Evolutionary conservation across 1,139 yeast species (phyloP).

Genomic region (Candida frijolesensis): DNA sequence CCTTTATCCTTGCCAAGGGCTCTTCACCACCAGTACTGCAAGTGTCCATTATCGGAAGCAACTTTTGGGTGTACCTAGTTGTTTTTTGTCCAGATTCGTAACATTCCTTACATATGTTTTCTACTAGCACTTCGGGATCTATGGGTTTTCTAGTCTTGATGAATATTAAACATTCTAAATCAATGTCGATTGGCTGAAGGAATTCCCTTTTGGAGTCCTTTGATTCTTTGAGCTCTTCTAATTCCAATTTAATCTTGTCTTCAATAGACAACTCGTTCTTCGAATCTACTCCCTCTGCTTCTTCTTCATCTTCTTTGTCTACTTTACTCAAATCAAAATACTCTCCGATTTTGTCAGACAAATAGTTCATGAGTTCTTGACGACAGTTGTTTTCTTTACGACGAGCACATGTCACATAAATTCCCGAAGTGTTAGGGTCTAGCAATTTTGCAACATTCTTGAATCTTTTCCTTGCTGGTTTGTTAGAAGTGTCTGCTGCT

Average conservation of each 20-base stretch:
- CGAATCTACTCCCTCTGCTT: slow-evolving; percentile 21
- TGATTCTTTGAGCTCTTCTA: slow-evolving; percentile 54
- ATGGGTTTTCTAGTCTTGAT: slow-evolving; percentile 79
- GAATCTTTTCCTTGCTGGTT: slow-evolving; percentile 36
- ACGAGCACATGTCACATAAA: slow-evolving; percentile 83
- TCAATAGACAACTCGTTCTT: slow-evolving; percentile 60
- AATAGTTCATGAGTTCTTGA: slow-evolving; percentile 66
- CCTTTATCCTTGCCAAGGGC: slow-evolving; percentile 54
- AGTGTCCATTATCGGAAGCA: slow-evolving; percentile 79
- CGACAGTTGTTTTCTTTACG: slow-evolving; percentile 76
- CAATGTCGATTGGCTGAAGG: slow-evolving; percentile 66
- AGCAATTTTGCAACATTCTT: slow-evolving; percentile 48
- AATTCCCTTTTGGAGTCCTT: slow-evolving; percentile 47
- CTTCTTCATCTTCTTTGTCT: slow-evolving; percentile 28
- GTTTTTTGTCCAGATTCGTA: slow-evolving; percentile 51
- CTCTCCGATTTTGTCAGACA: slow-evolving; percentile 57
- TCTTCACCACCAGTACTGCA: slow-evolving; percentile 60
- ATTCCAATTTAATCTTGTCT: slow-evolving; percentile 71
- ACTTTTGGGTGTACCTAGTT: slow-evolving; percentile 73
- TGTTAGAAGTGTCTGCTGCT: slow-evolving; percentile 19
- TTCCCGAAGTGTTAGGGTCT: slow-evolving; percentile 83
- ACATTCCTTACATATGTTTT: slow-evolving; percentile 62
- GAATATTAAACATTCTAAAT: slow-evolving; percentile 84
- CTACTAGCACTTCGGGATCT: slow-evolving; percentile 72
- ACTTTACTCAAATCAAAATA: slow-evolving; percentile 44